Conservation (phyloP, 1,139 yeast genomes). For the Hyphopichia pseudoburtonii region DNA sequence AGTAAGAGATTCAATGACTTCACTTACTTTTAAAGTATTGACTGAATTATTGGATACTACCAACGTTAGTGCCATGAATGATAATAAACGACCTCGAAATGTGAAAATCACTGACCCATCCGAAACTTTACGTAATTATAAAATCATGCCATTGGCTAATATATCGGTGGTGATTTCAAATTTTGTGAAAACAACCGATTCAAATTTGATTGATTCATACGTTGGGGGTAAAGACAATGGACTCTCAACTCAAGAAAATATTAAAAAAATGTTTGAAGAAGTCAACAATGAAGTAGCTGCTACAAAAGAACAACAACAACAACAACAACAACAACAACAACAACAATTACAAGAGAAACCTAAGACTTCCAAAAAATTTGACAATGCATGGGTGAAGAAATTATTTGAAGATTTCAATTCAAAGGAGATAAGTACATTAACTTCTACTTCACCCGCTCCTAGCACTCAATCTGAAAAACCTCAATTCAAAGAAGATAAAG, state of each 20-base stretch:
- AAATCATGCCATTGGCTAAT: slow-evolving; percentile 50
- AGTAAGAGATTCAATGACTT: slow-evolving; percentile 28
- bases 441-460: background rate
- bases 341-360: slow-evolving; percentile 4
- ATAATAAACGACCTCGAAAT: slow-evolving; percentile 24
- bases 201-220: slow-evolving; percentile 52
- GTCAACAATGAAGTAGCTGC: slow-evolving; percentile 10
- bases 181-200: slow-evolving; percentile 45
- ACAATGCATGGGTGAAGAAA: slow-evolving; percentile 14
- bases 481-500: slow-evolving; percentile 10
- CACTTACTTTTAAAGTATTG: slow-evolving; percentile 31
- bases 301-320: background rate
- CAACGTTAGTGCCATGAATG: slow-evolving; percentile 26
- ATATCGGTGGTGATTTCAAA: slow-evolving; percentile 54
- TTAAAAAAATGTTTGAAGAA: slow-evolving; percentile 22
- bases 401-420: slow-evolving; percentile 14
- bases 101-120: slow-evolving; percentile 15
- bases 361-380: slow-evolving; percentile 11
- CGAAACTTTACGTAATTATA: slow-evolving; percentile 18
- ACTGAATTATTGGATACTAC: slow-evolving; percentile 30
- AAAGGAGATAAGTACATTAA: slow-evolving; percentile 1
- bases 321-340: background rate
- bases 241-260: slow-evolving; percentile 9
- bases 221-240: slow-evolving; percentile 17
- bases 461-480: background rate